Evolutionary conservation across 495 filamentous ascomycete genomes (phyloP), one percentile per base, ranked within the genome.

Genomic region (Durotheca rogersii): DNA sequence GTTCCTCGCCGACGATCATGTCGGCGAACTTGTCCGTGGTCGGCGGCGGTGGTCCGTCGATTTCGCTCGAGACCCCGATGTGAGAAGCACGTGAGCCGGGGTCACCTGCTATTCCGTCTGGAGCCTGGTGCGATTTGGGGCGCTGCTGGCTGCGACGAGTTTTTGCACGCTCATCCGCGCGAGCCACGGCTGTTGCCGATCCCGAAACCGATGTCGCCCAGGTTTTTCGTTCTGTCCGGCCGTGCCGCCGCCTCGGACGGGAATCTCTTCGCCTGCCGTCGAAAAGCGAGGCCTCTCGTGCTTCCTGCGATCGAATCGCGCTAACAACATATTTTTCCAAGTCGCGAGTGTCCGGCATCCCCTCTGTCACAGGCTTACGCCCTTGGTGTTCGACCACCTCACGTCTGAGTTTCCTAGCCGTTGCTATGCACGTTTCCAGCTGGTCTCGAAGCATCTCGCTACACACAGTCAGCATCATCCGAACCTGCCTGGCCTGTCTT

Each of bases 341-440:
- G 2, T 51, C 30, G 21, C 30, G 53, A 20, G 40, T 57, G 25
- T 51, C 32, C 11, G 27, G 4, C 12, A 20, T 21, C 2, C 11
- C 34, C 9, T 29, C 41, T 19, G 12, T 9, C 3, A 25, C 18
- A 7, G 15, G 38, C 29, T 47, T 54, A 3, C 41, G 56, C 16
- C 40, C 47, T 36, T 55, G 34, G n/a, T 45, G 31, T 9, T 54
- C 41, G 4, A 34, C 50, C 20, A 59, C 27, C 11, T 53, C 41
- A n/a, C 18, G 14, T 19, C 45, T 46, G 7, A 38, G 30, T 19
- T 29, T 50, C 17, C 9, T 34, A 6, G 36, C 30, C 15, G 45
- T 59, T 20, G 40, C 32, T n/a, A 42, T 16, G 32, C 27, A 54
- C 23, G 30, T 46, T 39, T 31, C 9, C 20, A 59, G 44, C 15